Evolutionary conservation across 1,139 yeast genomes (phyloP).

Genomic region (Hemisphaericaspora xylofermentans): DNA sequence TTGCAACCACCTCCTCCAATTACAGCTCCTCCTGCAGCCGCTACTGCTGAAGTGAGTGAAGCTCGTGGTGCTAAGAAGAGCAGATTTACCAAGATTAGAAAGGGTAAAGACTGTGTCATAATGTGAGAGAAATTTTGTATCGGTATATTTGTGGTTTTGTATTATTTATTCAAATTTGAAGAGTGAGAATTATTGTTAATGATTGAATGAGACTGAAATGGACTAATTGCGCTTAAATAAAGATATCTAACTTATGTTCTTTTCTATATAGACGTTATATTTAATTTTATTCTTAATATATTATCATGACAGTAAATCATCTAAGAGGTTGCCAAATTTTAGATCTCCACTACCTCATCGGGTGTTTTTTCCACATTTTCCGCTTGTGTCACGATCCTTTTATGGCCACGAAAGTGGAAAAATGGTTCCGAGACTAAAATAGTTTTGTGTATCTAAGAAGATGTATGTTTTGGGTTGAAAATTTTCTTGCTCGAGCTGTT

Average conservation of each 20-base stretch:
- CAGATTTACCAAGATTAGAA: constrained; percentile 16
- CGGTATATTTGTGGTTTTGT: not conserved
- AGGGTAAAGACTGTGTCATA: constrained; percentile 38
- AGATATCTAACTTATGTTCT: not conserved
- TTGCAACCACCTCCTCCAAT: constrained; percentile 3
- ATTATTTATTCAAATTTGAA: not conserved
- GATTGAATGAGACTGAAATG: not conserved
- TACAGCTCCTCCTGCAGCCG: not conserved
- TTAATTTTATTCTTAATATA: too few relatives aligned
- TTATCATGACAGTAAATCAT: too few relatives aligned
- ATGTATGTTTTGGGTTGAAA: too few relatives aligned
- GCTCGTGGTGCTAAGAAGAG: constrained; percentile 14
- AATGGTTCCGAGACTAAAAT: too few relatives aligned
- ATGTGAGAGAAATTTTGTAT: constrained; percentile 18
- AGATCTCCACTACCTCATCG: too few relatives aligned
- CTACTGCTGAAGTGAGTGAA: not conserved
- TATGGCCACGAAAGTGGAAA: too few relatives aligned
- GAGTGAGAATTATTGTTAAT: not conserved
- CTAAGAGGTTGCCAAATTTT: too few relatives aligned
- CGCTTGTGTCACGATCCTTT: too few relatives aligned
- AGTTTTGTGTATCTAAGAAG: too few relatives aligned
- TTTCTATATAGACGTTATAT: not conserved
- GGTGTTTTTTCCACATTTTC: too few relatives aligned
- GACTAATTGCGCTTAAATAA: not conserved
- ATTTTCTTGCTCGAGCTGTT: too few relatives aligned